These are phyloP conservation scores for Zygoascus hellenicus DNA, from an alignment of 1,139 yeast genomes.

Conservation along the genomic window DNA sequence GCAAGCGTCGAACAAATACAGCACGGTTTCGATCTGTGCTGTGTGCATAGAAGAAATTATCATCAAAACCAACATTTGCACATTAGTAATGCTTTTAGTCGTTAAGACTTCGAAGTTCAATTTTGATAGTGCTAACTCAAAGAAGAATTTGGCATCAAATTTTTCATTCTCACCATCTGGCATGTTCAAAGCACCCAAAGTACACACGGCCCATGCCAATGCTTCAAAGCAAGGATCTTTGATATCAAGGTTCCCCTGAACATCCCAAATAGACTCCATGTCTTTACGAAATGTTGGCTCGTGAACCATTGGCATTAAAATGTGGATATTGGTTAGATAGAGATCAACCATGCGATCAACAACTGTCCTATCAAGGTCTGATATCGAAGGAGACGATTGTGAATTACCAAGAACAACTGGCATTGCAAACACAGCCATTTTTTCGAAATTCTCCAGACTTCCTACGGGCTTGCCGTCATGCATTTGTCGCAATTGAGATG, in stretches of 20 bases:
- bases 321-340: slow-evolving; percentile 18
- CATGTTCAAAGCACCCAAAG: slow-evolving; percentile 13
- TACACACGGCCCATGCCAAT: neutral
- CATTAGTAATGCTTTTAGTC: slow-evolving; percentile 16
- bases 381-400: neutral
- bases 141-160: slow-evolving; percentile 16
- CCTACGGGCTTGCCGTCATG: too few relatives aligned
- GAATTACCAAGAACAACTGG: neutral
- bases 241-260: neutral
- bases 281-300: slow-evolving; percentile 18
- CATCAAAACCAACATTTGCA: slow-evolving; percentile 13
- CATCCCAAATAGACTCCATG: slow-evolving; percentile 17
- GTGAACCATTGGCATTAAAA: slow-evolving; percentile 20
- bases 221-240: neutral
- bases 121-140: slow-evolving; percentile 18
- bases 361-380: slow-evolving; percentile 15
- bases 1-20: neutral
- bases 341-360: slow-evolving; percentile 19
- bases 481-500: too few relatives aligned
- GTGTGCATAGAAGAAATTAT: neutral
- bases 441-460: too few relatives aligned
- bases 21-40: neutral
- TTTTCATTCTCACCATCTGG: slow-evolving; percentile 10
- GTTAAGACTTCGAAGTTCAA: slow-evolving; percentile 17
- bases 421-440: too few relatives aligned